phyloP scores from a whole-genome alignment of 202 grass and related monocot species.

The Carex sylvatica region DNA sequence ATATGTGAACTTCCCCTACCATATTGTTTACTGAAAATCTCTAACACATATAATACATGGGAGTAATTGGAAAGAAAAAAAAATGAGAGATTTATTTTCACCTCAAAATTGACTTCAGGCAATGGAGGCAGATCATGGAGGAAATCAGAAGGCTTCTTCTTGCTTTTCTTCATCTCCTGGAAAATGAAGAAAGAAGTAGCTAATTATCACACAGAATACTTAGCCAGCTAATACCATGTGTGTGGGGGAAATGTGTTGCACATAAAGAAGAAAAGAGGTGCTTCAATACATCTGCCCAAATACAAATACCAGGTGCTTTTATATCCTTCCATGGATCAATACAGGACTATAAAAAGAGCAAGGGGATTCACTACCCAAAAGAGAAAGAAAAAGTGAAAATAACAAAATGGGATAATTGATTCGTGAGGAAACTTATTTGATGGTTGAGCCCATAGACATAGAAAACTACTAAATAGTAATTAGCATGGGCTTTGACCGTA shows the following conservation, averaged over 20 bases:
- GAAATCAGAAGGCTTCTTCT: slow-evolving; percentile 86
- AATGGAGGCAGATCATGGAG: slow-evolving; percentile 81
- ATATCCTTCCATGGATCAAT: not conserved
- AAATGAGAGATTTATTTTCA: not conserved
- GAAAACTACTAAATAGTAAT: not conserved
- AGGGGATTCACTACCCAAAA: not conserved
- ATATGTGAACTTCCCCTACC: not conserved
- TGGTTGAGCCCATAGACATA: not conserved
- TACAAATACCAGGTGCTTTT: not conserved
- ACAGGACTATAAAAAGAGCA: not conserved
- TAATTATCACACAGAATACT: not conserved
- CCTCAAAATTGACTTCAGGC: slow-evolving; percentile 59
- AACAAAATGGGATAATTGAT: not conserved
- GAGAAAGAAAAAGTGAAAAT: not conserved
- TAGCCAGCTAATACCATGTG: not conserved
- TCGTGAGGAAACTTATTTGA: not conserved
- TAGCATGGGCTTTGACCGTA: not conserved
- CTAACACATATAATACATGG: not conserved
- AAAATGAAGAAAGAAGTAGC: not conserved
- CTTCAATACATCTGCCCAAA: not conserved
- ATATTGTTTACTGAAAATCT: not conserved
- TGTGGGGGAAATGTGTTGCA: not conserved
- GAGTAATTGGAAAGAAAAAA: not conserved
- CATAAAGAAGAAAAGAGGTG: not conserved
- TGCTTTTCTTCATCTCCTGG: slow-evolving; percentile 72